Base-by-base conservation (phyloP, 176 grass and related monocot genomes). In the Juncus inflexus region DNA sequence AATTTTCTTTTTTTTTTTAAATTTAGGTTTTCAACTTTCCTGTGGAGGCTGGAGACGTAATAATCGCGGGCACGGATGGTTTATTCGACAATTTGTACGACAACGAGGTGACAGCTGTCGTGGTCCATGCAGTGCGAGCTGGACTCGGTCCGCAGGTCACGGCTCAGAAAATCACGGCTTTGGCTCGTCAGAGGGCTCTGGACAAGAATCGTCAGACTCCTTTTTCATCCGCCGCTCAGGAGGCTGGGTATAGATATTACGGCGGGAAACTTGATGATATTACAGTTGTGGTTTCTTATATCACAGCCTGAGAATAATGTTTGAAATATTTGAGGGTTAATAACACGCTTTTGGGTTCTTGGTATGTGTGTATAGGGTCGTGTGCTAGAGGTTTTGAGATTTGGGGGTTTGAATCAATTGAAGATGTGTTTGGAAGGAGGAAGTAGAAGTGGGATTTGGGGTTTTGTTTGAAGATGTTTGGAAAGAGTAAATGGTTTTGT, bases 241-340 rank as follows among this genome's bases (percentile, higher is more conserved):
- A 99, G 70, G 95, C 95, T 51, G 95, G 95, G 42, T 99, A 90
- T 65, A 62, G 95, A 12, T 99, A 87, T 78, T 84, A 94, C 2
- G 95, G 95, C 15, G 95, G 95, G 55, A 99, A 99, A 62, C 83
- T 99, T 1, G 89, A 99, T 49, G 95, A 99, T 60, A 94, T 94
- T 35, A 99, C 95, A 2, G 95, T 99, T 2, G 75, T 99, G 11
- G 86, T 94, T 40, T 90, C 95, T 0, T 90, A 80, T n/a, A 78
- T 99, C 69, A 87, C 64, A 3, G 61, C 81, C 10, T 69, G 53
- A 28, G 19, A 28, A 28, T 28, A 28, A 28, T 28, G 19, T 28
- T 28, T 28, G 19, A 28, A 28, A 28, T 28, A 28, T 28, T 28
- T 28, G 19, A 28, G 19, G 19, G 19, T 28, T 28, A 28, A 28